Evolutionary conservation across 1,284 basidiomycete species (phyloP), one percentile per base, ranked within the genome.

Genomic region (Austropuccinia psidii): DNA sequence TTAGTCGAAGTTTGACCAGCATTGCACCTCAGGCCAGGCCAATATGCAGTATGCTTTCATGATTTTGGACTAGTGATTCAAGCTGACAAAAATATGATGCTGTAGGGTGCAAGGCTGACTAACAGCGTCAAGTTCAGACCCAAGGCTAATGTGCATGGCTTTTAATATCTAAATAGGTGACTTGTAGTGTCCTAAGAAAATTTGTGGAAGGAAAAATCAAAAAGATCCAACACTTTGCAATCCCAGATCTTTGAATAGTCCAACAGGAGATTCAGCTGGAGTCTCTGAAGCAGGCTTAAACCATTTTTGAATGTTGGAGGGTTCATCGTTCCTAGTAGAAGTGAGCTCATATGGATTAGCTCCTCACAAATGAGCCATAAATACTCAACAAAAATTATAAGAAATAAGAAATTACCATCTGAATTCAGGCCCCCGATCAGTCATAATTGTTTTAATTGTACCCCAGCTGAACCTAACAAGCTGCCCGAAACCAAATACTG

Each of bases 381-480:
- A 15, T 33, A 21, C 19, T n/a, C 55, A 11, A 54, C 39, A 61
- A 67, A 62, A 55, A 17, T 54, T 15, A 6, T 31, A 27, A n/a
- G 15, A 66, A 49, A 50, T n/a, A 62, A 9, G 27, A 33, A 78
- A 86, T 41, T 67, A 91, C 93, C 93, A 96, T 82, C 89, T 86
- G 31, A 91, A 87, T 5, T 83, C 79, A 78, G 91, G 87, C 0
- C 85, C 91, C 55, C 87, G 83, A 78, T 91, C 91, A 54, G 96
- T 92, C 17, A 98, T 83, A 7, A 89, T 81, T 0, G 92, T 87
- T 79, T 94, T 95, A 75, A 94, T 87, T 0, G 95, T 97, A 0
- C 90, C 88, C 95, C 95, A 98, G 7, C 91, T 94, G 82, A 98
- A 98, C 15, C 96, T 87, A 4, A 89, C 93, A 55, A 98, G 83